Evolutionary conservation across 176 grass and related monocot species (phyloP).

Genomic region (Dactylis glomerata): DNA sequence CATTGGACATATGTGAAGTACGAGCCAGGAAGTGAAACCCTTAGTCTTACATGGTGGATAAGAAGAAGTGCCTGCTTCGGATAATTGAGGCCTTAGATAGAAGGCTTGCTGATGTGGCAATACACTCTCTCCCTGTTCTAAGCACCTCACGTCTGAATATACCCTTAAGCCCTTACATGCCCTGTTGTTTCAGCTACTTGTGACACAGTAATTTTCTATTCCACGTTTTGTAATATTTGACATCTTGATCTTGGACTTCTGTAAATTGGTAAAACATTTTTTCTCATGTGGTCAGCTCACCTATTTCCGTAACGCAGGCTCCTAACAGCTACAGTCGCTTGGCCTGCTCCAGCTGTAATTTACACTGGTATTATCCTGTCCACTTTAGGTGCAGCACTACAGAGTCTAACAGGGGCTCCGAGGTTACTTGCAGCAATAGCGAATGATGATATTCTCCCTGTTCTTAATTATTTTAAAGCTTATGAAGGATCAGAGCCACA

Average conservation of each 20-base stretch:
- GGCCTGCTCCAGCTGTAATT: slow-evolving; percentile 81
- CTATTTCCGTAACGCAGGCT: slow-evolving; percentile 59
- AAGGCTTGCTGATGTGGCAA: neutral
- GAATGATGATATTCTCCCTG: slow-evolving; percentile 93
- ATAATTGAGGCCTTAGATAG: neutral
- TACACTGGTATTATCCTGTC: slow-evolving; percentile 85
- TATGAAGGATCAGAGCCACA: slow-evolving; percentile 83
- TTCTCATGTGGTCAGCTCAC: neutral
- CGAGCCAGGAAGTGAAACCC: no score
- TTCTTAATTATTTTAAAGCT: slow-evolving; percentile 88
- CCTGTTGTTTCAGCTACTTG: neutral
- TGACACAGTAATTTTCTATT: neutral
- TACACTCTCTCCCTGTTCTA: neutral
- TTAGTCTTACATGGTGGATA: no score
- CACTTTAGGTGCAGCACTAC: slow-evolving; percentile 91
- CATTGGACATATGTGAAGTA: no score
- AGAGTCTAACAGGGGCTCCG: slow-evolving; percentile 87
- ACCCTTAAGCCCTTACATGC: neutral
- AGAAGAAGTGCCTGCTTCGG: no score
- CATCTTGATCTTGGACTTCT: neutral
- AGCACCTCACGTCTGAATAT: neutral
- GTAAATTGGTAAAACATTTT: neutral
- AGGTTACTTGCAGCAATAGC: slow-evolving; percentile 89
- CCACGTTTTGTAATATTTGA: neutral
- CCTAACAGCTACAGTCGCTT: slow-evolving; percentile 81